Base-by-base conservation (phyloP, 2,329 filamentous ascomycete genomes). In the Diaporthe citriasiana region DNA sequence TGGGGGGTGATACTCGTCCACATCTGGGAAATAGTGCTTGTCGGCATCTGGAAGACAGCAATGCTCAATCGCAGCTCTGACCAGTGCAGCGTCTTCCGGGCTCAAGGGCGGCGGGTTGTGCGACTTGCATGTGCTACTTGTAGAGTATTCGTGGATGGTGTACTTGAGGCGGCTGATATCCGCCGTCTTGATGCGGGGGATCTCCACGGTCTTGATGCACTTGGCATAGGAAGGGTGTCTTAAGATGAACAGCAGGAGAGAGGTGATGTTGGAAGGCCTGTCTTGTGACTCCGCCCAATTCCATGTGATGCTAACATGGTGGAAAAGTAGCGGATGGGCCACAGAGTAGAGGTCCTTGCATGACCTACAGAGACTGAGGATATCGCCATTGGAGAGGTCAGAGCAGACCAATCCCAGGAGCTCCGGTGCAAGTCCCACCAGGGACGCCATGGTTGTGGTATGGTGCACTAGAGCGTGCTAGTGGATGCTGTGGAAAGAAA, bases 351-450 rank as follows among this genome's bases (percentile, higher is more conserved):
- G 27, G 27, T 40, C 5, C 25, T 65, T 65, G 8, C 25, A 65
- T 30, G 59, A 65, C 27, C 19, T 47, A 40, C 59, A 65, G 17
- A 65, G 25, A 47, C 27, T 65, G 59, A 65, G 35, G 42, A 45
- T 47, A n/a, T 65, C 27, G 19, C 27, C 27, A 65, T 17, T 42
- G 3, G 27, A 1, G 10, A 65, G 59, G 2, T 17, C 42, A 33
- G 59, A 33, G 59, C 40, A n/a, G 27, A 47, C 22, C 40, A 3
- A 10, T 15, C 12, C 40, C 13, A 65, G 7, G 25, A 65, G 25
- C 19, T 47, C 59, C 4, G 22, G 2, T 33, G 59, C 40, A 4
- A 47, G 8, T 4, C 5, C 27, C 1, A 47, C 40, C 59, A 65
- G 33, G 25, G 40, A 47, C 8, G 38, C 57, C 38, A 63, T 63